phyloP scores from a whole-genome alignment of 2,329 filamentous ascomycete species.

The Mycocentrospora acerina region DNA sequence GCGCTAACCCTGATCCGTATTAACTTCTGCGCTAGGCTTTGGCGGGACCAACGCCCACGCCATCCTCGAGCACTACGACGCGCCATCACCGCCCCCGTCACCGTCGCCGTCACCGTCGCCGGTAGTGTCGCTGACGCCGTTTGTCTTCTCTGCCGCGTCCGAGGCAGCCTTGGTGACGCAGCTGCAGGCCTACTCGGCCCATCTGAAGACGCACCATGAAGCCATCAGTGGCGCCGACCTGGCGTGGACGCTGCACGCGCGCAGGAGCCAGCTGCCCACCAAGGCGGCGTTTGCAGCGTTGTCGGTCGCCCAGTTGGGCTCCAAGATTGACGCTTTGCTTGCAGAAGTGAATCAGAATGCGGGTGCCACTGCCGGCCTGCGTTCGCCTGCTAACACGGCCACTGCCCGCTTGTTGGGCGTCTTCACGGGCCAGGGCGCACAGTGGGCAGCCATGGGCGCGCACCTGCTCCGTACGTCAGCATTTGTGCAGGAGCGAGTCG shows the following conservation, averaged over 20 bases:
- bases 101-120: neutral
- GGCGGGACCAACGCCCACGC: constrained; percentile 17
- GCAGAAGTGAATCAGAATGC: too few species aligned
- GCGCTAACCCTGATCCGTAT: too few species aligned
- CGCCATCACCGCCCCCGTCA: neutral
- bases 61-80: constrained; percentile 9
- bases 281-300: neutral
- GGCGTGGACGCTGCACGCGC: constrained; percentile 15
- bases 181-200: constrained; percentile 1
- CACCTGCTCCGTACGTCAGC: constrained; percentile 5
- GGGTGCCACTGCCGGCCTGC: too few species aligned
- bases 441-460: constrained; percentile 21
- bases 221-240: constrained; percentile 4
- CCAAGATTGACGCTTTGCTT: too few species aligned
- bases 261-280: constrained; percentile 9
- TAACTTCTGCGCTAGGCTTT: too few species aligned
- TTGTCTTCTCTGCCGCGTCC: constrained; percentile 20
- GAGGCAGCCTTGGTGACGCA: constrained; percentile 8
- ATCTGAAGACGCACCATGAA: neutral
- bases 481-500: constrained; percentile 5
- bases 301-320: neutral
- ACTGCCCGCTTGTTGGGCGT: constrained; percentile 15
- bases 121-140: constrained; percentile 4
- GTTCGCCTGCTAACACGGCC: too few species aligned
- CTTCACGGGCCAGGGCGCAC: constrained; percentile 42